These are phyloP conservation scores for Nakazawaea peltata DNA, from an alignment of 805 yeast species.

Conservation along the genomic window DNA sequence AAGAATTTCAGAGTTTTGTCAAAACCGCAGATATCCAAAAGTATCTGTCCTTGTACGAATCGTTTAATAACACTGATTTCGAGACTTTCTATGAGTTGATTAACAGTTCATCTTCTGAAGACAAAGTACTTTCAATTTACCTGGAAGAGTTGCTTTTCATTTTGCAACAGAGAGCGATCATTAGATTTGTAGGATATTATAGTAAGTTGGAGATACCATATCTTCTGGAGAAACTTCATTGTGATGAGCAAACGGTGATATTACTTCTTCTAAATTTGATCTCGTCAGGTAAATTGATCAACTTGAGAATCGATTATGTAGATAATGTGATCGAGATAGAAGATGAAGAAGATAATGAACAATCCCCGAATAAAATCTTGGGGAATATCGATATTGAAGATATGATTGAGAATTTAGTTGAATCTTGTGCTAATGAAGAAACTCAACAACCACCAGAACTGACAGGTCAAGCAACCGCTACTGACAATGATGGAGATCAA, in stretches of 20 bases:
- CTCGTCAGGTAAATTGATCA: constrained; percentile 16
- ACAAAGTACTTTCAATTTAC: constrained; percentile 5
- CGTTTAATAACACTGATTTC: constrained; percentile 19
- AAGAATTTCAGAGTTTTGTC: constrained; percentile 43
- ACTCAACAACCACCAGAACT: background rate
- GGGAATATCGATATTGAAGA: constrained; percentile 6
- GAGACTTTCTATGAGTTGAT: constrained; percentile 15
- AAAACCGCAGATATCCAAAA: constrained; percentile 13
- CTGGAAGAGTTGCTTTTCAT: constrained; percentile 9
- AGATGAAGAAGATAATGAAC: background rate
- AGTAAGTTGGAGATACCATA: constrained; percentile 15
- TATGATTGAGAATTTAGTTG: background rate
- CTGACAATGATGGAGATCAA: constrained; percentile 8
- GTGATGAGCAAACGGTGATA: constrained; percentile 15
- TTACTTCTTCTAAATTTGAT: constrained; percentile 17
- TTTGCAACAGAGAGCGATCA: constrained; percentile 17
- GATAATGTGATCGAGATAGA: constrained; percentile 11
- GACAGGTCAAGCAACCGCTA: background rate
- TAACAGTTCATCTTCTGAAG: constrained; percentile 4
- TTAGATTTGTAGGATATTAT: constrained; percentile 16
- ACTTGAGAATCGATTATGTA: constrained; percentile 19
- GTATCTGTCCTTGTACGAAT: constrained; percentile 19
- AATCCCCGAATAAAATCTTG: no score
- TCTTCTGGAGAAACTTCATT: constrained; percentile 15
- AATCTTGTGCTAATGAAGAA: background rate